phyloP scores from a whole-genome alignment of 495 filamentous ascomycete genomes.

The Aspergillus cristatus region DNA sequence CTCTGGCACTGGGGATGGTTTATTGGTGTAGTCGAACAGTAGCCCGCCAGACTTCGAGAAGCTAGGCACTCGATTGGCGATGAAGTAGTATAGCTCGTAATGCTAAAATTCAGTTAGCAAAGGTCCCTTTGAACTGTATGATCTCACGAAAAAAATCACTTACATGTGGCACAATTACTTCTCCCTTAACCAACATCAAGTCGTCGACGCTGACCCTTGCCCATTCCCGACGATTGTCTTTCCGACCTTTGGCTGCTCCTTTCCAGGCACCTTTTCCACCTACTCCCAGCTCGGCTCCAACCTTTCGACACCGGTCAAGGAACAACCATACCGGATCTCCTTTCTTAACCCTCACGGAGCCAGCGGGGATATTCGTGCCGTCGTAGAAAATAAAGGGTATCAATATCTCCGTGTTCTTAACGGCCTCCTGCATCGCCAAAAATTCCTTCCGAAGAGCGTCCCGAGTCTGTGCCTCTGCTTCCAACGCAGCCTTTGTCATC shows the following conservation, averaged over 20 bases:
- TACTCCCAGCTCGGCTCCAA: constrained; percentile 74
- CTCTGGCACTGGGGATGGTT: constrained; percentile 31
- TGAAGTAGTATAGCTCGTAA: constrained; percentile 94
- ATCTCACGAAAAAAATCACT: constrained; percentile 22
- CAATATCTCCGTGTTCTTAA: constrained; percentile 81
- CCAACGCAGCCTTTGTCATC: constrained; percentile 75
- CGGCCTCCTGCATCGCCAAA: constrained; percentile 67
- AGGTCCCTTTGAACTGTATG: too few relatives aligned
- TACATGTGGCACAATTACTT: constrained; percentile 91
- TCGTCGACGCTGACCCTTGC: constrained; percentile 93
- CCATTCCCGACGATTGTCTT: constrained; percentile 72
- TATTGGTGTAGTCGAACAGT: constrained; percentile 71
- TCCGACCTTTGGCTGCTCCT: constrained; percentile 44
- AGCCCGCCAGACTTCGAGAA: constrained; percentile 42
- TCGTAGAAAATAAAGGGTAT: constrained; percentile 98
- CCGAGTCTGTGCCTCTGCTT: constrained; percentile 70
- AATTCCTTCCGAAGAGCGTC: constrained; percentile 84
- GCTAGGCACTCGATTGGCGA: constrained; percentile 75
- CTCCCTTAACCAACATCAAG: constrained; percentile 84
- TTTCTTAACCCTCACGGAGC: constrained; percentile 78
- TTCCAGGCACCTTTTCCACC: constrained; percentile 56
- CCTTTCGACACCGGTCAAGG: constrained; percentile 79
- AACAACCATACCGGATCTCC: constrained; percentile 88
- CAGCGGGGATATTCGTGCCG: constrained; percentile 86
- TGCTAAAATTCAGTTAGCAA: constrained; percentile 52